Conservation (phyloP, 768 basidiomycete genomes). For the Thelephora ganbajun region DNA sequence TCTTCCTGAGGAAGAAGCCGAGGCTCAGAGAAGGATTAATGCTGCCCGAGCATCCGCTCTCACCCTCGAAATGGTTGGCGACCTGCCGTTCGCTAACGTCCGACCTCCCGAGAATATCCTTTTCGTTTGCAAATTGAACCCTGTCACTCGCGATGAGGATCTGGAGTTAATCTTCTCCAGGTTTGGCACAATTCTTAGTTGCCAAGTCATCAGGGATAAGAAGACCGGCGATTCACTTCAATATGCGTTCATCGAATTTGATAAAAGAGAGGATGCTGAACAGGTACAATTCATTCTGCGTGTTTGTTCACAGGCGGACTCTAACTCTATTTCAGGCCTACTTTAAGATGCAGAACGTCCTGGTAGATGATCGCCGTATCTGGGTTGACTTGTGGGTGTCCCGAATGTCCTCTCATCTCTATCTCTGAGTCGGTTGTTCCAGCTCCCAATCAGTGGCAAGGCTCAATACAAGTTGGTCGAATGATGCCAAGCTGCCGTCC, state of each 20-base stretch:
- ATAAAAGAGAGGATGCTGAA: constrained; percentile 85
- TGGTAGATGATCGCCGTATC: constrained; percentile 93
- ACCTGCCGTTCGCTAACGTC: constrained; percentile 95
- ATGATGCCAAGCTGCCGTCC: constrained; percentile 46
- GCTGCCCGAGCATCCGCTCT: constrained; percentile 88
- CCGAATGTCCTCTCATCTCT: constrained; percentile 1
- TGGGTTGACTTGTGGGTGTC: constrained; percentile 94
- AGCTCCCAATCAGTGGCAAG: constrained; percentile 92
- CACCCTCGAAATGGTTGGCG: constrained; percentile 98
- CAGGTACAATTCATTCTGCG: constrained; percentile 37
- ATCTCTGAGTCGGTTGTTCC: constrained; percentile 5
- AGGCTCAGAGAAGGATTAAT: constrained; percentile 65
- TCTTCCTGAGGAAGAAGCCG: constrained; percentile 77
- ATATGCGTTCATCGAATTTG: constrained; percentile 98
- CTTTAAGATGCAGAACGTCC: constrained; percentile 99
- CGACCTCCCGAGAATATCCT: constrained; percentile 96
- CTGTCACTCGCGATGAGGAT: constrained; percentile 91
- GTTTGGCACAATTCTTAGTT: constrained; percentile 92
- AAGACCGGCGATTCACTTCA: constrained; percentile 92
- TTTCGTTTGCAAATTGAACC: constrained; percentile 97
- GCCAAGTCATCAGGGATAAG: constrained; percentile 94
- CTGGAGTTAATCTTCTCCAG: constrained; percentile 94
- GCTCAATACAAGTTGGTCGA: constrained; percentile 72
- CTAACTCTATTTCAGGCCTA: constrained; percentile 49
- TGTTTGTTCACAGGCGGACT: neutral